A percentile compares a stretch with the other conserved stretches of the same genome.
These are phyloP conservation scores for Xylaria sp. DNA, from an alignment of 2,329 filamentous ascomycete genomes.

Conservation along the genomic window DNA sequence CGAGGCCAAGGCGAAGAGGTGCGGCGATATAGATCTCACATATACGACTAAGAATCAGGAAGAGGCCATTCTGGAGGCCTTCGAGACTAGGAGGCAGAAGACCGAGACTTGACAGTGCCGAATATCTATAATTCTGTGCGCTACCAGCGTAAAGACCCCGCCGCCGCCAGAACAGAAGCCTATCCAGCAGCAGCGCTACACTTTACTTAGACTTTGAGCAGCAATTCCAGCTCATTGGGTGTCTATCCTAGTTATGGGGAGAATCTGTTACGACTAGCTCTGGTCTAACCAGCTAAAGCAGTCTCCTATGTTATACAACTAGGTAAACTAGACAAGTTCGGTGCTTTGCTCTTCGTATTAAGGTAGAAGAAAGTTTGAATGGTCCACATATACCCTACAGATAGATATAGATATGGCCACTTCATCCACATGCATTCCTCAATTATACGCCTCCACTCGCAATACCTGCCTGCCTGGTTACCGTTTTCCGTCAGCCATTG, in stretches of 20 bases:
- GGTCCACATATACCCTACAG: no score
- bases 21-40: slow-evolving; percentile 42
- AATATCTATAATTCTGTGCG: background rate
- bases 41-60: slow-evolving; percentile 45
- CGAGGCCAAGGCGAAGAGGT: slow-evolving; percentile 44
- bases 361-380: no score
- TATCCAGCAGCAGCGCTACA: background rate
- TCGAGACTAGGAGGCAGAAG: slow-evolving; percentile 36
- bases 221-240: background rate
- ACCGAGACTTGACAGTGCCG: background rate
- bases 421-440: no score
- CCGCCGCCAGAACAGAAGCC: background rate
- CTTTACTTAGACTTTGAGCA: background rate
- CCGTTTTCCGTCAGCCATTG: no score
- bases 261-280: background rate
- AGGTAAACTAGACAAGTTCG: no score
- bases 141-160: background rate
- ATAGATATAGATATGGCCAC: no score
- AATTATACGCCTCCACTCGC: no score
- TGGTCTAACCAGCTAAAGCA: no score
- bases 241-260: background rate
- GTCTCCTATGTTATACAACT: no score
- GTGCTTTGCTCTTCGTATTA: no score
- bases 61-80: slow-evolving; percentile 43
- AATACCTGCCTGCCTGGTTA: no score